Base-by-base conservation (phyloP, 176 grass and related monocot species). In the Hordeum marinum region DNA sequence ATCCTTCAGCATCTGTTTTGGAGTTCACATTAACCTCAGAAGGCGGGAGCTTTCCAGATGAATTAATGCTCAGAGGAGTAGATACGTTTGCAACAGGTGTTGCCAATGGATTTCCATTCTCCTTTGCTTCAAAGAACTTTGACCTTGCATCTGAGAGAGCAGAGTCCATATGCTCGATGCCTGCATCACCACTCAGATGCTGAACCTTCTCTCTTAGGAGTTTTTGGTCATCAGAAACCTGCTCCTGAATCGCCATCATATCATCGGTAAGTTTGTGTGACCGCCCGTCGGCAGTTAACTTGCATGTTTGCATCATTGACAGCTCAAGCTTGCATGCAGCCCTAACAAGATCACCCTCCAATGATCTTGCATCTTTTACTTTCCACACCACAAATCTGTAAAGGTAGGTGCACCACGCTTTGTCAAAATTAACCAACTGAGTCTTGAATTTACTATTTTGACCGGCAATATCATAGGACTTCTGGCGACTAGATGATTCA, bases 251-350 rank as follows among this genome's bases (percentile, higher is more conserved):
- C 3, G 96, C 96, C 75, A 87, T 92, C 93, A 92, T 96, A 83
- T 99, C 96, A 89, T 99, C 91, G 43, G 83, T 94, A 79, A 92
- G 93, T 46, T 91, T 79, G 60, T 80, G 41, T 68, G 82, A 90
- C 66, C 86, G 82, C 9, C 93, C 88, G 24, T 88, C 75, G 0
- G 59, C 77, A 79, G 78, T 94, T 74, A 96, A 25, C 76, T 91
- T 99, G 79, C 93, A 96, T 77, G 91, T 99, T 80, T 96, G 96
- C 93, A 99, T 99, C 96, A 96, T 96, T 80, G 96, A 99, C 15
- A 99, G 60, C 82, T 99, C 96, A 72, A 99, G 80, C 67, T 96
- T 91, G 86, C 96, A 99, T 63, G 96, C 96, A 79, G 90, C 90
- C 72, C 91, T 96, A 24, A 99, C 90, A 73, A 99, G 96, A 92